Conservation (phyloP, 768 basidiomycete species). For the Steccherinum ochraceum region DNA sequence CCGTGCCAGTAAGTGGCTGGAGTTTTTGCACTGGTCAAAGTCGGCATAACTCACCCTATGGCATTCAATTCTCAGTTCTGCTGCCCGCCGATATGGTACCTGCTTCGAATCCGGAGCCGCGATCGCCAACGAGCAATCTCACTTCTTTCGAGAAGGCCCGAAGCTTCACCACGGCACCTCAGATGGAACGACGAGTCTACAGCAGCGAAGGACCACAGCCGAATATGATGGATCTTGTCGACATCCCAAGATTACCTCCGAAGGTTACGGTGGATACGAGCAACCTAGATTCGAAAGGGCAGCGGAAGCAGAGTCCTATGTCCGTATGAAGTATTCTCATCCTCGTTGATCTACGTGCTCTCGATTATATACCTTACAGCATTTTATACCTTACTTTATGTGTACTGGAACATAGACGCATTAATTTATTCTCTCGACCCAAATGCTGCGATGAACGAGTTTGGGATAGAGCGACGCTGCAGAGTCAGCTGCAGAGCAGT, state of each 20-base stretch:
- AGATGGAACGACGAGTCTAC: background rate
- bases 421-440: too few species aligned
- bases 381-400: background rate
- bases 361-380: background rate
- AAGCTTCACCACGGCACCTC: background rate
- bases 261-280: background rate
- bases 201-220: background rate
- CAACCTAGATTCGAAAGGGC: background rate
- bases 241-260: too few species aligned
- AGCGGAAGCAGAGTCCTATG: background rate
- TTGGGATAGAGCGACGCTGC: too few species aligned
- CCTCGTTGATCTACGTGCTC: too few species aligned
- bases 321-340: too few species aligned
- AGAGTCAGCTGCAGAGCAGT: too few species aligned
- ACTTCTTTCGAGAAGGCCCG: background rate
- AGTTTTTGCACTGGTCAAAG: background rate
- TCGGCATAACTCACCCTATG: background rate
- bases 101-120: background rate
- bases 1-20: slow-evolving; percentile 42
- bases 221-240: background rate
- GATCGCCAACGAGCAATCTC: background rate
- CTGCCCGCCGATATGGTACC: background rate
- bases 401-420: too few species aligned
- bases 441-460: too few species aligned
- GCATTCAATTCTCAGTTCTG: background rate